These are phyloP conservation scores for Apiospora koreana DNA, from an alignment of 2,329 filamentous ascomycete species.

Conservation along the genomic window DNA sequence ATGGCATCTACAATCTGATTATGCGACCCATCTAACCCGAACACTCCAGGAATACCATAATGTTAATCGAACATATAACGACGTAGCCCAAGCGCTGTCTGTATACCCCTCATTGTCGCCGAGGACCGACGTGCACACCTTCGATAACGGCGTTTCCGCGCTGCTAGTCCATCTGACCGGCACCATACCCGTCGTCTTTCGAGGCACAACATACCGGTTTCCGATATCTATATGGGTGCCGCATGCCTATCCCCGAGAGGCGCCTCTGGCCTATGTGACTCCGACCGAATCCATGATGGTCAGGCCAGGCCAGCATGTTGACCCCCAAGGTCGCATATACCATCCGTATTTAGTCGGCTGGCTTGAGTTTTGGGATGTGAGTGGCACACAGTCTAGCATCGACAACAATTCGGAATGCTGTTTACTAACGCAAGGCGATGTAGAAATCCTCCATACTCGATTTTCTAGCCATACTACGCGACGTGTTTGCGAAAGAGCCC, in stretches of 20 bases:
- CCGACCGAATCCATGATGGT: constrained; percentile 88
- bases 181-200: constrained; percentile 88
- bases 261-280: constrained; percentile 85
- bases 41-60: constrained; percentile 80
- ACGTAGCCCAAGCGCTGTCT: constrained; percentile 80
- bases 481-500: constrained; percentile 92
- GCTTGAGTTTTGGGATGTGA: constrained; percentile 86
- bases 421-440: constrained; percentile 20
- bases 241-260: constrained; percentile 82
- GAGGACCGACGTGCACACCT: constrained; percentile 93
- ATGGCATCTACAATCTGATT: not conserved
- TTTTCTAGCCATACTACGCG: constrained; percentile 78
- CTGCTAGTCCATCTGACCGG: constrained; percentile 84
- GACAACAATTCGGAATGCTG: not conserved
- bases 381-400: constrained; percentile 36
- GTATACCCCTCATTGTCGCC: constrained; percentile 79
- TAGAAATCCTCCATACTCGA: constrained; percentile 83
- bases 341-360: constrained; percentile 94
- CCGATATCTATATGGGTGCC: constrained; percentile 93
- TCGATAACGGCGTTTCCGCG: constrained; percentile 83
- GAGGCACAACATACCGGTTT: constrained; percentile 86
- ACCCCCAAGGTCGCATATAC: constrained; percentile 89
- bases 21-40: constrained; percentile 14
- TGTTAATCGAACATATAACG: constrained; percentile 88
- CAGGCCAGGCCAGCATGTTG: constrained; percentile 90